A percentile compares a stretch with the other conserved stretches of the same genome.
Conservation (phyloP, 225 moss, liverwort and hornwort species). For the Lunularia cruciata region DNA sequence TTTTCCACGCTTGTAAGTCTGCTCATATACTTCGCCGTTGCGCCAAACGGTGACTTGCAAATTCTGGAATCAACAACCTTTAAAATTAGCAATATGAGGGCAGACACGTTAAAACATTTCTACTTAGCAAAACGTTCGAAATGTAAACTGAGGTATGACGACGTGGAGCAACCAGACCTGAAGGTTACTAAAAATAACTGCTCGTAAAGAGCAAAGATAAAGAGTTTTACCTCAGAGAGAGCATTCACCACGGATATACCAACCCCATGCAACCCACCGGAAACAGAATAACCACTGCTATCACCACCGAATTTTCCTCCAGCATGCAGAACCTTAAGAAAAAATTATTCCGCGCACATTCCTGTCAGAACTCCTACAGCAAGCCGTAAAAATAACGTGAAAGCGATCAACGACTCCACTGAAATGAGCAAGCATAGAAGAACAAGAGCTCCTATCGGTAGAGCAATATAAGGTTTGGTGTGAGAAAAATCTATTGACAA, state of each 20-base stretch:
- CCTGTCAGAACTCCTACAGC: not conserved
- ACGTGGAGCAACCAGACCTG: too few relatives aligned
- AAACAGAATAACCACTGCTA: conserved; percentile 89
- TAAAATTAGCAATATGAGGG: not conserved
- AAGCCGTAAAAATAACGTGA: not conserved
- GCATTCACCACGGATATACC: conserved; percentile 98
- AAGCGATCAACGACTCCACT: too few relatives aligned
- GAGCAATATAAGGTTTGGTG: too few relatives aligned
- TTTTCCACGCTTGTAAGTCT: conserved; percentile 73
- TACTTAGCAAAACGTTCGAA: too few relatives aligned
- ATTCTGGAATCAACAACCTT: conserved; percentile 40
- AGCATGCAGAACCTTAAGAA: conserved; percentile 71
- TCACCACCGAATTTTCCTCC: conserved; percentile 99
- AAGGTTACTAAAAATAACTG: too few relatives aligned
- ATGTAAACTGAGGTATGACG: too few relatives aligned
- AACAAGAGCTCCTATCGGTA: too few relatives aligned
- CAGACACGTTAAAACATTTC: too few relatives aligned
- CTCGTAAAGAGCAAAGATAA: not conserved
- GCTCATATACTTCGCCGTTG: conserved; percentile 67
- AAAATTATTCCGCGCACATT: too few relatives aligned
- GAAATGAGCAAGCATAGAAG: too few relatives aligned
- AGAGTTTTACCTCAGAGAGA: conserved; percentile 66
- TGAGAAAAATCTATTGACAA: too few relatives aligned
- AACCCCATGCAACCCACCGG: conserved; percentile 96
- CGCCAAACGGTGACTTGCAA: conserved; percentile 98